Evolutionary conservation across 2,329 filamentous ascomycete species (phyloP), one percentile per base, ranked within the genome.

Genomic region (Colletotrichum karsti): DNA sequence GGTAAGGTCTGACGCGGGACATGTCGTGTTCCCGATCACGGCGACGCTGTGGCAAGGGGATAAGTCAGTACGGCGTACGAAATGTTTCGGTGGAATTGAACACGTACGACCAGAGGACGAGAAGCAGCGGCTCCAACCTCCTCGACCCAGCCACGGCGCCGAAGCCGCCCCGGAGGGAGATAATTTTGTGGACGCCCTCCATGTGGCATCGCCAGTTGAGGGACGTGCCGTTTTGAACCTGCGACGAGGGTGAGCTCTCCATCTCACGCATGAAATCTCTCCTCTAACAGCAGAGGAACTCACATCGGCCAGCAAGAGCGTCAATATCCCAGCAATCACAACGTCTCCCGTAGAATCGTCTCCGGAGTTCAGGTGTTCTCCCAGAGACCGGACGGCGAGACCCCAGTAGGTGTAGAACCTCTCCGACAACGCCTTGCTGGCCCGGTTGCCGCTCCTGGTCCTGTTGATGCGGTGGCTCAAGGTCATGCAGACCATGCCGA

Each of bases 21-120:
- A 78, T 6, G 79, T 78, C 7, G 79, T 81, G 62, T 82, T 77
- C 3, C 73, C 77, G 7, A 80, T 74, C 8, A 81, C 74, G 1
- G 74, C 69, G 28, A 77, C 57, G 62, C 79, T 80, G 41, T 46
- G 35, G n/a, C 18, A 63, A 33, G 41, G 41, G 28, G 26, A n/a
- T n/a, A n/a, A n/a, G n/a, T n/a, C n/a, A n/a, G n/a, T 4, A 10
- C 15, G 12, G n/a, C 8, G n/a, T 8, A 41, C n/a, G 15, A 15
- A 18, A 51, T 74, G 70, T 30, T 35, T 26, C 26, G 33, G 33
- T 37, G 28, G 39, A 37, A 18, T 35, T 22, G 24, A 35, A 9
- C 9, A 62, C 73, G 28, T 74, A 77, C 75, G 69, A 73, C 42
- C 71, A 69, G 60, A 75, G 74, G 26, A 41, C 74, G 46, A 73